Evolutionary conservation across 1,284 basidiomycete genomes (phyloP), one percentile per base, ranked within the genome.

Genomic region (Heterobasidion occidentale): DNA sequence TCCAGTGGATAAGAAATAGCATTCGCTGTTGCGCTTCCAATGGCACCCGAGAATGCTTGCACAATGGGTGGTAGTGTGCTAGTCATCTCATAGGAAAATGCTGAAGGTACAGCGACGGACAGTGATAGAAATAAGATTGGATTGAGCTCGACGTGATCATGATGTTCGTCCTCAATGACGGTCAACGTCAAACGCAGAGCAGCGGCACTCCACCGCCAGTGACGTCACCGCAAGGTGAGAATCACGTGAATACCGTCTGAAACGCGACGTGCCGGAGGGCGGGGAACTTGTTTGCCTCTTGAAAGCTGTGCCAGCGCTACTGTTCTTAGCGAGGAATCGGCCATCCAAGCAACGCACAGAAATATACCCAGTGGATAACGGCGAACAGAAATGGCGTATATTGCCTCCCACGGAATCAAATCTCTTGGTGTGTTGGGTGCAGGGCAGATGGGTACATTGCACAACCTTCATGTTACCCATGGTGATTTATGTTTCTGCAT

Each of bases 381-480:
- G 4, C 4, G 38, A 8, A 42, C 0, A 17, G 7, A 8, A 19
- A 51, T 52, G 36, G 47, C 46, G 9, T 42, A 34, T 35, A 63
- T 77, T 53, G 66, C 86, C 54, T 72, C 77, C 19, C 88, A 90
- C 64, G 88, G 85, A 48, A 81, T 91, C 56, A 79, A 77, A 53
- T 81, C 75, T 7, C 70, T 91, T 0, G 89, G 86, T 17, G 81
- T 91, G 58, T 74, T 91, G 35, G 89, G 90, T 50, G 84, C 88
- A n/a, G 91, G 91, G 52, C 90, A 94, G 67, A 92, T 92, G 90
- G 92, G 78, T 70, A 57, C 61, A 68, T 61, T 51, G 11, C 27
- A 19, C 27, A 5, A 8, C 19, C 15, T 34, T 1, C 17, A 33
- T 36, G 27, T 9, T 35, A 15, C 36, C 38, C 38, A 3, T 42